Evolutionary conservation across 1,284 basidiomycete genomes (phyloP), one percentile per base, ranked within the genome.

Genomic region (Cryptococcus sp.): DNA sequence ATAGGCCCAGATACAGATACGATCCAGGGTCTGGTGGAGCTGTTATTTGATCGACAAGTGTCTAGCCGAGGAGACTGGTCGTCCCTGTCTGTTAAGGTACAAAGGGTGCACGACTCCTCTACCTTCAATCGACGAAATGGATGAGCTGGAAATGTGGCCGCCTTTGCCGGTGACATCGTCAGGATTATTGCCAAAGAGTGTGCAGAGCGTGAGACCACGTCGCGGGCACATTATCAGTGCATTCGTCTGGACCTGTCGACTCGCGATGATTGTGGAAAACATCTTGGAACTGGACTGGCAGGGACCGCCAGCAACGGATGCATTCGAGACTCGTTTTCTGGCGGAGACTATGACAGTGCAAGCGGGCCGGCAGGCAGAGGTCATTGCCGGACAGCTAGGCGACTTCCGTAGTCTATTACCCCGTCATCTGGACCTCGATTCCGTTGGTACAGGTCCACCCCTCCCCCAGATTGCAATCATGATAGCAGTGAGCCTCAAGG

Each of bases 1-100:
- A 16, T 7, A 60, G 58, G 58, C 59, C 16, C 63, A 75, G 41
- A 53, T 63, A 25, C 69, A 76, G 48, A 69, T 69, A 7, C 64
- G 75, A 3, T 68, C 72, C 9, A 61, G 77, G 9, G 68, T 76
- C 41, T 77, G 70, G 48, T 77, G 76, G 74, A 71, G 72, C 57
- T 68, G 67, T 46, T 77, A 77, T 53, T 69, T 77, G 32, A 56
- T 77, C 23, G 74, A 76, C 62, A 77, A 76, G 61, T 63, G 71
- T 16, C 58, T 77, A 3, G 66, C 68, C 10, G 71, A 76, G 55
- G 77, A 78, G 57, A 77, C 76, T 39, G 77, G 77, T 3, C 67
- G 76, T 7, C 69, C 75, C 0, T 69, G 67, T 45, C 62, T 76
- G 7, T 61, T 78, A 21, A 65, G 70, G 1, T 75, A 71, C 34